Conservation (phyloP, 345 rosid genomes). For the Balakata baccata region DNA sequence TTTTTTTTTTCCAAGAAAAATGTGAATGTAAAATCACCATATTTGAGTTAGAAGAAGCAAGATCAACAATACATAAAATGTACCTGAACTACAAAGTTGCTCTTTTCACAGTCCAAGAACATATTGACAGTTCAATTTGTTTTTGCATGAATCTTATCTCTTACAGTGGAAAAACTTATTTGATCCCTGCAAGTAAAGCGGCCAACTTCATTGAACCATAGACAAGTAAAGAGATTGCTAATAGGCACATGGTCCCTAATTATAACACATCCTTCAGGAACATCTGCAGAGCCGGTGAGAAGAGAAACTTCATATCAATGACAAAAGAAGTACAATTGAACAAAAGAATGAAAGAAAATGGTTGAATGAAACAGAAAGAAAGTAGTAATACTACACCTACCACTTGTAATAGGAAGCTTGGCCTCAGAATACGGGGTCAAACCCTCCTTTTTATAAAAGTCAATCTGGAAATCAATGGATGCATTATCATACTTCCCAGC, state of each 20-base stretch:
- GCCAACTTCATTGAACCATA: slow-evolving; percentile 98
- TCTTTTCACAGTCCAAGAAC: slow-evolving; percentile 96
- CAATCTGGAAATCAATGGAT: slow-evolving; percentile 86
- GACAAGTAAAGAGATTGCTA: slow-evolving; percentile 87
- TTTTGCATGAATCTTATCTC: slow-evolving; percentile 76
- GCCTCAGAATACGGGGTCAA: slow-evolving; percentile 76
- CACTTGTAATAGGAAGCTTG: slow-evolving; percentile 90
- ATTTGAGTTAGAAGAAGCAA: too few species aligned
- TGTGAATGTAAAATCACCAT: too few species aligned
- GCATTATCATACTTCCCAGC: slow-evolving; percentile 90
- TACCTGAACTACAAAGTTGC: slow-evolving; percentile 98
- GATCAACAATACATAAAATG: slow-evolving; percentile 10
- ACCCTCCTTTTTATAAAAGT: slow-evolving; percentile 88
- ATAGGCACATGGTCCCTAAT: slow-evolving; percentile 93
- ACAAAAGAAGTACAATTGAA: background rate
- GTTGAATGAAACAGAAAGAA: background rate
- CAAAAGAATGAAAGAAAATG: background rate
- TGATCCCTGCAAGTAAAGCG: slow-evolving; percentile 98
- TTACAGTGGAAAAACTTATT: slow-evolving; percentile 84
- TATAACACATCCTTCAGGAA: slow-evolving; percentile 97
- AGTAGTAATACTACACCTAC: slow-evolving; percentile 38
- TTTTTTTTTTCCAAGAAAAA: too few species aligned
- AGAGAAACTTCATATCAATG: slow-evolving; percentile 1
- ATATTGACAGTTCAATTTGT: slow-evolving; percentile 83
- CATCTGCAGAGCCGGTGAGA: slow-evolving; percentile 56